These are phyloP conservation scores for Chalciporus pseudorubinellus DNA, from an alignment of 768 basidiomycete species.

Conservation along the genomic window DNA sequence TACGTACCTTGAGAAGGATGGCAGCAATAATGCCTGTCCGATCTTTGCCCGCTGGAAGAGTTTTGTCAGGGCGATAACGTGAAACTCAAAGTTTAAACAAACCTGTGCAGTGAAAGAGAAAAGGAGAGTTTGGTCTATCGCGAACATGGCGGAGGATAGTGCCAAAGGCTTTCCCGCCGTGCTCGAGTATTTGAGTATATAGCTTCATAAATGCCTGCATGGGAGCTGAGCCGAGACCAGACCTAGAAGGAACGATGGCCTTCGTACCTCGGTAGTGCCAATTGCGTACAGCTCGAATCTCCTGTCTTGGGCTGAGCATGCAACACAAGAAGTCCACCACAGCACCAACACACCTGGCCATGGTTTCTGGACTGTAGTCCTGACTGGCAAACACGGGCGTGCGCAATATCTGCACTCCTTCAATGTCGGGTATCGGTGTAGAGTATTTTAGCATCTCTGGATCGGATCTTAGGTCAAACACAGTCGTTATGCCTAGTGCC, in stretches of 20 bases:
- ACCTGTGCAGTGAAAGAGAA: constrained; percentile 77
- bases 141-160: constrained; percentile 69
- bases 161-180: constrained; percentile 68
- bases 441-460: constrained; percentile 76
- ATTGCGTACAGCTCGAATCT: constrained; percentile 66
- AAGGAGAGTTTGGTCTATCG: constrained; percentile 63
- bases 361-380: constrained; percentile 81
- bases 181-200: constrained; percentile 78
- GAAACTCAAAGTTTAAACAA: background rate
- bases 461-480: constrained; percentile 80
- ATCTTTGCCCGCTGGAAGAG: constrained; percentile 67
- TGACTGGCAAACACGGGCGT: constrained; percentile 64
- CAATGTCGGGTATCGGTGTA: constrained; percentile 59
- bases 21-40: constrained; percentile 77
- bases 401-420: constrained; percentile 58
- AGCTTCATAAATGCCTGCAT: constrained; percentile 73
- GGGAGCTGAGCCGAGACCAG: background rate
- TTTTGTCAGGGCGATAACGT: background rate
- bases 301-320: constrained; percentile 18
- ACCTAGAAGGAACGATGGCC: background rate
- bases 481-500: constrained; percentile 59
- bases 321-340: background rate
- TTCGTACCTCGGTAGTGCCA: constrained; percentile 71
- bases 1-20: constrained; percentile 60
- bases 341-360: constrained; percentile 70